Evolutionary conservation across 192 early-diverging fungal genomes (phyloP).

Genomic region (Dispira parvispora): DNA sequence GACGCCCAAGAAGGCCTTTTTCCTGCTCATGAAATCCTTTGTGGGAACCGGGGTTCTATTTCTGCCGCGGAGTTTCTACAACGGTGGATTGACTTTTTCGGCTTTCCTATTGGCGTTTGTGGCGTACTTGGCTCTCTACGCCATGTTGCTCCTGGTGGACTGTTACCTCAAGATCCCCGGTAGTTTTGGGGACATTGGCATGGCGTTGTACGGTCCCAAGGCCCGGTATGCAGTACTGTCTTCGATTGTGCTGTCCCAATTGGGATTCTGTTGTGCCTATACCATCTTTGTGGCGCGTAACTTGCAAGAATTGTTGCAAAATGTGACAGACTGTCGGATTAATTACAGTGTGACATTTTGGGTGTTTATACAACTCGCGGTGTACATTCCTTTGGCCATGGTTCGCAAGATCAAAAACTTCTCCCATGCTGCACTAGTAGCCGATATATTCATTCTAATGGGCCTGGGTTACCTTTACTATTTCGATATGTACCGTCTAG

Average conservation of each 20-base stretch:
- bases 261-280: conserved; percentile 80
- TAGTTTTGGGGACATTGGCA: conserved; percentile 50
- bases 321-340: conserved; percentile 41
- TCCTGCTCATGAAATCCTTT: conserved; percentile 66
- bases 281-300: conserved; percentile 82
- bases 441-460: conserved; percentile 81
- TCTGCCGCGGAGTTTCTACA: conserved; percentile 55
- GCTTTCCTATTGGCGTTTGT: conserved; percentile 32
- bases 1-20: conserved; percentile 51
- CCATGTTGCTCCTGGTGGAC: conserved; percentile 48
- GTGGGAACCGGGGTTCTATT: conserved; percentile 65
- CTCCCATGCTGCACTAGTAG: conserved; percentile 69
- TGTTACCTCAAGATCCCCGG: conserved; percentile 38
- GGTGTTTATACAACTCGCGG: conserved; percentile 54
- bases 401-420: conserved; percentile 85
- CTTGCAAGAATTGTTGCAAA: conserved; percentile 48
- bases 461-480: conserved; percentile 75
- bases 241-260: conserved; percentile 56
- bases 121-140: conserved; percentile 40
- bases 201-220: conserved; percentile 38
- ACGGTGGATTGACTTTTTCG: conserved; percentile 54
- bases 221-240: conserved; percentile 46
- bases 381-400: conserved; percentile 72
- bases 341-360: conserved; percentile 49
- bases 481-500: conserved; percentile 54